phyloP scores from a whole-genome alignment of 495 filamentous ascomycete genomes.

The Chlorociboria aeruginascens region DNA sequence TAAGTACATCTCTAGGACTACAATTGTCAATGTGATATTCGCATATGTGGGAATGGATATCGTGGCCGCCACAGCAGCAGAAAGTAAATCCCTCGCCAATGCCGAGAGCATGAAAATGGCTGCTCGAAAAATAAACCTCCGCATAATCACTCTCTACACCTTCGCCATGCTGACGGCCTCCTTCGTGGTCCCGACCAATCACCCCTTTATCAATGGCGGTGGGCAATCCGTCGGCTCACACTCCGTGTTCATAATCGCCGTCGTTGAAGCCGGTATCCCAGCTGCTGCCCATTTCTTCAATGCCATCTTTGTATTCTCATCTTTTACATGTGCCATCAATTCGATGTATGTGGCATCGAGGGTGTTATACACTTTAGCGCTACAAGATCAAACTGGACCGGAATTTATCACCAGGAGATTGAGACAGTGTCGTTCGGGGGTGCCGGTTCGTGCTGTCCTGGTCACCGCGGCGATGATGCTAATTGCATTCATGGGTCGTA shows the following conservation, averaged over 20 bases:
- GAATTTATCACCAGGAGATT: constrained; percentile 26
- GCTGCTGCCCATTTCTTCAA: constrained; percentile 34
- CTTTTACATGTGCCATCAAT: constrained; percentile 34
- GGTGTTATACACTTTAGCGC: constrained; percentile 34
- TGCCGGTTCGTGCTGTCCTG: constrained; percentile 37
- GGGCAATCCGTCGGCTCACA: constrained; percentile 27
- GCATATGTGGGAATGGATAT: constrained; percentile 40
- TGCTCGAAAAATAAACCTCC: constrained; percentile 32
- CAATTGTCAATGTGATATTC: constrained; percentile 30
- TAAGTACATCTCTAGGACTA: constrained; percentile 23
- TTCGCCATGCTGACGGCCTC: constrained; percentile 29
- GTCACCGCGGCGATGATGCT: constrained; percentile 31
- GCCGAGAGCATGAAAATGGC: constrained; percentile 39
- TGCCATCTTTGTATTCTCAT: constrained; percentile 35
- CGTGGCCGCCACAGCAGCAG: constrained; percentile 29
- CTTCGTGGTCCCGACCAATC: constrained; percentile 33
- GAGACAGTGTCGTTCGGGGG: constrained; percentile 28
- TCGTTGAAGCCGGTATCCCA: constrained; percentile 30
- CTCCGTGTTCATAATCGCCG: constrained; percentile 34
- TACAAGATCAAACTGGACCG: constrained; percentile 26
- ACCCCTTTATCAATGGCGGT: constrained; percentile 31
- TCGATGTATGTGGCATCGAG: constrained; percentile 33
- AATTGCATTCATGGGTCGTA: constrained; percentile 34
- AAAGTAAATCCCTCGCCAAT: constrained; percentile 31
- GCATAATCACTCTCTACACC: constrained; percentile 33